These are phyloP conservation scores for Phenoliferia sp. DNA, from an alignment of 1,284 basidiomycete genomes.

Conservation along the genomic window DNA sequence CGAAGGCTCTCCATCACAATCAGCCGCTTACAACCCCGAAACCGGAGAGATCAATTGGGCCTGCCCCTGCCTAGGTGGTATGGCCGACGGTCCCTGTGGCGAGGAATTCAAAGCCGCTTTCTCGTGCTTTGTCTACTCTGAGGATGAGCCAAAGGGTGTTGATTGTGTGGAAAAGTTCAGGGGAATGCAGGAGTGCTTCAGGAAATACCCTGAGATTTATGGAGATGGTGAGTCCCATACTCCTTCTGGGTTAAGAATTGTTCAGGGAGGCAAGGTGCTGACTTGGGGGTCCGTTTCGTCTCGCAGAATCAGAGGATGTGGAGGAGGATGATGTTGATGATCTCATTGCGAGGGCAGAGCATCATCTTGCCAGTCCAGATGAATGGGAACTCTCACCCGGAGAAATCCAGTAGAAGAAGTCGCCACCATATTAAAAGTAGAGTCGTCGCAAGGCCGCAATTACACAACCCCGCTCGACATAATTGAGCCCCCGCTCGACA, in stretches of 20 bases:
- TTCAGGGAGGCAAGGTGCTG: too few relatives aligned
- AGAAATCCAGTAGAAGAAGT: too few relatives aligned
- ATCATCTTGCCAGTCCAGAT: slow-evolving; percentile 14
- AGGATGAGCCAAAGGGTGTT: slow-evolving; percentile 93
- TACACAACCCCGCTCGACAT: too few relatives aligned
- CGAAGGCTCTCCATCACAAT: slow-evolving; percentile 10
- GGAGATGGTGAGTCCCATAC: slow-evolving; percentile 65
- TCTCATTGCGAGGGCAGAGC: slow-evolving; percentile 29
- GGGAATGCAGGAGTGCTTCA: slow-evolving; percentile 96
- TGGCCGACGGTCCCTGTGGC: slow-evolving; percentile 96
- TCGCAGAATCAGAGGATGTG: slow-evolving; percentile 23
- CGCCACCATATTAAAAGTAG: too few relatives aligned
- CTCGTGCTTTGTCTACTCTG: slow-evolving; percentile 92
- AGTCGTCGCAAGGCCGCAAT: too few relatives aligned
- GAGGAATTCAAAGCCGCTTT: slow-evolving; percentile 92
- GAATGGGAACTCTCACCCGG: too few relatives aligned
- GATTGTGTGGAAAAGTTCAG: slow-evolving; percentile 98
- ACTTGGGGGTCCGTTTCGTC: neutral
- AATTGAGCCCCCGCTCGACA: too few relatives aligned
- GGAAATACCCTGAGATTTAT: slow-evolving; percentile 90
- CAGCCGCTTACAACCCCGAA: slow-evolving; percentile 68
- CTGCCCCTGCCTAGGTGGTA: slow-evolving; percentile 94
- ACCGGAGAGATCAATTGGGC: slow-evolving; percentile 99
- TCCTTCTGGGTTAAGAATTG: too few relatives aligned
- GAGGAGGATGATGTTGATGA: slow-evolving; percentile 31